Conservation (phyloP, 306 rosid species). For the Corylus avellana region DNA sequence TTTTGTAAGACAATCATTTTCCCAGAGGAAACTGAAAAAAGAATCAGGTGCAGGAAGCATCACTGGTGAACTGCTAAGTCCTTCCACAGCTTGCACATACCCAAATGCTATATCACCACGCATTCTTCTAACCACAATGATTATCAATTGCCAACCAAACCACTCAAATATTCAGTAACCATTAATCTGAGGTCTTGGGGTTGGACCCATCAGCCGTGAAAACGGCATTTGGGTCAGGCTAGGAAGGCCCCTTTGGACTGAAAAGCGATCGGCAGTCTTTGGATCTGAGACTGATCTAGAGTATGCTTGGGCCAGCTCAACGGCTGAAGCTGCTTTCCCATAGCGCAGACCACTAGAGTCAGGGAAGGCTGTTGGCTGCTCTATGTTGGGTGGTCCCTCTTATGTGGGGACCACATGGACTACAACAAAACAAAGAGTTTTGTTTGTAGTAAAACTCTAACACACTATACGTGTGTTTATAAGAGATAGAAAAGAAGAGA, state of each 20-base stretch:
- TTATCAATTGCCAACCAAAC: conserved; percentile 30
- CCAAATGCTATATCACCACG: conserved; percentile 29
- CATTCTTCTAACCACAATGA: not conserved
- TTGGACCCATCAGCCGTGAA: conserved; percentile 80
- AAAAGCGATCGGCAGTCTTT: conserved; percentile 44
- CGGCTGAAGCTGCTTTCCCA: conserved; percentile 83
- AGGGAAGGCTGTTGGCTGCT: conserved; percentile 52
- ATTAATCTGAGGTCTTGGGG: conserved; percentile 86
- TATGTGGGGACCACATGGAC: too few relatives aligned
- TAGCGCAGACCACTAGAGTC: conserved; percentile 46
- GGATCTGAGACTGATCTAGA: conserved; percentile 87
- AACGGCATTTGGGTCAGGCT: conserved; percentile 71
- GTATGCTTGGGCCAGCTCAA: conserved; percentile 94
- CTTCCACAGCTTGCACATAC: conserved; percentile 28
- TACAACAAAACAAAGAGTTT: too few relatives aligned
- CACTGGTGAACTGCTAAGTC: conserved; percentile 26
- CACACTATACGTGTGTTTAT: too few relatives aligned
- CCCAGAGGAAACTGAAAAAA: conserved; percentile 24
- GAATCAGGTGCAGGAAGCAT: conserved; percentile 14
- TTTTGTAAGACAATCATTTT: conserved; percentile 28
- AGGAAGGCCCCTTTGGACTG: conserved; percentile 56
- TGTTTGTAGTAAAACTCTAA: too few relatives aligned
- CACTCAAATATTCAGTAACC: conserved; percentile 54
- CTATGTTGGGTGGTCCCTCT: conserved; percentile 9
- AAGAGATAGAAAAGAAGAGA: too few relatives aligned